Evolutionary conservation across 768 basidiomycete species (phyloP).

Genomic region (Hericium rajendrae): DNA sequence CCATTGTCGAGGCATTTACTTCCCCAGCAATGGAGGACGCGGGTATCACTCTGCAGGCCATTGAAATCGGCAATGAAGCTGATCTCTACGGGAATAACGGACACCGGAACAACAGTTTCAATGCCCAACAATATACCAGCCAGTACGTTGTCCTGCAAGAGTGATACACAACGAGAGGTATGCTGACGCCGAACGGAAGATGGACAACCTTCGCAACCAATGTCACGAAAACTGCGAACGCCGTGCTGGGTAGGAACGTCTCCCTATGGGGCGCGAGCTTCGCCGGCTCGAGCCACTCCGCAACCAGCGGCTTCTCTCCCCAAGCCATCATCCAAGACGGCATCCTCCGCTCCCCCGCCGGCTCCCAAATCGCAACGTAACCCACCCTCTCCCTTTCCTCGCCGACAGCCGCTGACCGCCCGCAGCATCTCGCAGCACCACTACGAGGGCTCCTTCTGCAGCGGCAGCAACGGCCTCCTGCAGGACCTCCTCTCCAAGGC

Average conservation of each 20-base stretch:
- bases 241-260: constrained; percentile 27
- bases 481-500: constrained; percentile 60
- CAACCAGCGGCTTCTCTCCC: constrained; percentile 36
- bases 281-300: constrained; percentile 36
- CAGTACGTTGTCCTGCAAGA: constrained; percentile 29
- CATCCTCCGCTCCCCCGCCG: constrained; percentile 33
- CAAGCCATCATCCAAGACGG: constrained; percentile 42
- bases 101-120: constrained; percentile 30
- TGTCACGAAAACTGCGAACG: constrained; percentile 29
- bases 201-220: constrained; percentile 46
- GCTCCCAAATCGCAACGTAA: constrained; percentile 39
- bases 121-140: constrained; percentile 33
- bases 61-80: constrained; percentile 57
- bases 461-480: constrained; percentile 41
- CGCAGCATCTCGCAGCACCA: constrained; percentile 42
- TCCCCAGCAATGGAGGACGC: constrained; percentile 27
- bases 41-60: constrained; percentile 41
- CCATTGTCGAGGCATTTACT: constrained; percentile 41
- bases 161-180: background rate
- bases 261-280: constrained; percentile 43
- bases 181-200: constrained; percentile 20
- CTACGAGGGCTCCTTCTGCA: constrained; percentile 54
- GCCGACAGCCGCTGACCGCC: background rate
- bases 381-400: constrained; percentile 13
- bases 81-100: constrained; percentile 45